Evolutionary conservation across 257 asterid genomes (phyloP), one percentile per base, ranked within the genome.

Genomic region (Misopates orontium): DNA sequence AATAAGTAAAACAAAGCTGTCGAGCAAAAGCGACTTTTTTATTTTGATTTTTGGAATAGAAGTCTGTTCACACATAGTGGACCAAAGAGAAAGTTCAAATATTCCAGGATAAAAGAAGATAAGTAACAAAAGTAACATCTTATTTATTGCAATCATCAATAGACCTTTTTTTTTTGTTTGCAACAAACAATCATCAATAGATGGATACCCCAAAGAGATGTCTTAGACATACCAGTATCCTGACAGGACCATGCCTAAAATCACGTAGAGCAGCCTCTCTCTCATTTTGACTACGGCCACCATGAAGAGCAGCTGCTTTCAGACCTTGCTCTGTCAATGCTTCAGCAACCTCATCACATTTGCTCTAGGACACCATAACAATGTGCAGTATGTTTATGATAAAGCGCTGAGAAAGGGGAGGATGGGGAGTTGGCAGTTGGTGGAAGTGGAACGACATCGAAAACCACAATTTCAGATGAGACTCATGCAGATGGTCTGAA

Each of bases 321-420:
- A 91, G 79, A 55, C 91, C 96, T 81, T 91, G 93, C 64, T 81
- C 82, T 11, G 47, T 75, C 79, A 91, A 74, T 59, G 91, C 96
- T 73, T 91, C 96, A n/a, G 96, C 96, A 62, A 88, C 91, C 79
- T 91, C 97, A 67, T 88, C 93, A 60, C 97, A 91, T 80, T 87
- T 90, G 60, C 76, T 90, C 96, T 87, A 87, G 72, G 84, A 71
- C 52, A 73, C 55, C 68, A 79, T 41, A 69, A 50, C 47, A 68
- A 71, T 28, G 68, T 48, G 72, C 68, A 72, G 53, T 67, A 79
- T 61, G 49, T 51, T 66, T 50, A 75, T 59, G 67, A 66, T 52
- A 21, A 61, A 51, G 36, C 24, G 24, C 51, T 32, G 59, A 56
- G 23, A 52, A 65, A 49, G 5, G 17, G 52, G 42, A 39, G 17